phyloP scores from a whole-genome alignment of 2,329 filamentous ascomycete genomes.

The Ophiognomonia clavigignenti-juglandacearum region DNA sequence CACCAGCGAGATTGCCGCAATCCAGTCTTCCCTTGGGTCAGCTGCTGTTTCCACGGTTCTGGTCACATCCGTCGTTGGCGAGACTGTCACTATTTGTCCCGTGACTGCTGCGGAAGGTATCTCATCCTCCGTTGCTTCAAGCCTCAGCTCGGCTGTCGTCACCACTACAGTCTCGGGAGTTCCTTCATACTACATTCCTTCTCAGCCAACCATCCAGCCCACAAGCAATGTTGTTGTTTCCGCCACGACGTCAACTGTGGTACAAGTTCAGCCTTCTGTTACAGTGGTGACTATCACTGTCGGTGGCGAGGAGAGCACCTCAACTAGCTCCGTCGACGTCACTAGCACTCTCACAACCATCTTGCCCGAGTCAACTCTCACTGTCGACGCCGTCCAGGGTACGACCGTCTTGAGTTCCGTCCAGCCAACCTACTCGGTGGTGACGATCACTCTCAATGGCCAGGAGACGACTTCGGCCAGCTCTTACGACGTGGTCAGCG shows the following conservation, averaged over 20 bases:
- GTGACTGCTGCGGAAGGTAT: conserved; percentile 14
- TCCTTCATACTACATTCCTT: conserved; percentile 13
- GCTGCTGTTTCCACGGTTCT: conserved; percentile 19
- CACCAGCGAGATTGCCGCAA: conserved; percentile 5
- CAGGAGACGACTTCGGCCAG: conserved; percentile 3
- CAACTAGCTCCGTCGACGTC: conserved; percentile 7
- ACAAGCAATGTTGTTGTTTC: conserved; percentile 1
- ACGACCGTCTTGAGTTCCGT: conserved; percentile 1
- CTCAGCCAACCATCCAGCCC: not conserved
- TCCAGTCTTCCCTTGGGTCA: conserved; percentile 12
- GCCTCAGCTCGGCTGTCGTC: conserved; percentile 15
- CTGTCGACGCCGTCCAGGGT: not conserved
- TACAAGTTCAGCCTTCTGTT: conserved; percentile 5
- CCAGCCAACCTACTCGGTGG: not conserved
- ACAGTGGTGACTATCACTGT: conserved; percentile 11
- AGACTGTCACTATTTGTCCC: conserved; percentile 23
- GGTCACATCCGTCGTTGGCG: conserved; percentile 21
- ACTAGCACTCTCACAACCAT: conserved; percentile 6
- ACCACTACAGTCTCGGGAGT: conserved; percentile 12
- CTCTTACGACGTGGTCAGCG: not conserved
- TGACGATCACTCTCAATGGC: not conserved
- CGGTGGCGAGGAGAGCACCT: conserved; percentile 7
- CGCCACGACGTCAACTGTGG: not conserved
- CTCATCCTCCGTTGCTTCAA: conserved; percentile 9
- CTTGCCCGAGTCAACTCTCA: not conserved